These are phyloP conservation scores for Trametes punicea DNA, from an alignment of 768 basidiomycete species.

Conservation along the genomic window DNA sequence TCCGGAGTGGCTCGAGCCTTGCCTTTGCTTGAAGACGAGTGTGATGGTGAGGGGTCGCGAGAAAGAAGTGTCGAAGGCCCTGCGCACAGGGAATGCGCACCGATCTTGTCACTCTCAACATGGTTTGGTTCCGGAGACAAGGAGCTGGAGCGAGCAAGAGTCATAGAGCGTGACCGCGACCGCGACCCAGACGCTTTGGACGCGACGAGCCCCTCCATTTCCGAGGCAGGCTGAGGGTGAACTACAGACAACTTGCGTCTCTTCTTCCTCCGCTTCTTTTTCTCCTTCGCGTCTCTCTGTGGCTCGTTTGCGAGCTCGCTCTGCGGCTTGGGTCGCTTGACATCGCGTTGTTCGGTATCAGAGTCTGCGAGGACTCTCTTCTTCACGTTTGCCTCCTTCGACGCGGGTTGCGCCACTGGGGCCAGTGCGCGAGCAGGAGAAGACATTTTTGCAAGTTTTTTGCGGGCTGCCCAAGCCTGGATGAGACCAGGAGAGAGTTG, in stretches of 20 bases:
- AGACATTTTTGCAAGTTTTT: background rate
- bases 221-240: background rate
- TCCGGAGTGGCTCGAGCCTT: constrained; percentile 13
- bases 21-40: constrained; percentile 9
- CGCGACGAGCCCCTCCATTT: background rate
- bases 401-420: background rate
- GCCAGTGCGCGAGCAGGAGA: background rate
- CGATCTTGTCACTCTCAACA: background rate
- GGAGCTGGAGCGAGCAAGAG: background rate
- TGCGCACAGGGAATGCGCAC: background rate
- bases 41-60: background rate
- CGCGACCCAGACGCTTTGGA: constrained; percentile 2
- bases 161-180: constrained; percentile 3
- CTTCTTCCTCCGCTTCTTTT: constrained; percentile 28
- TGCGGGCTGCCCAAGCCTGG: background rate
- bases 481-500: too few species aligned
- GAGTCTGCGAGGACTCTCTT: constrained; percentile 21
- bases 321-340: constrained; percentile 6
- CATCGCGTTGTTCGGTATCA: constrained; percentile 11
- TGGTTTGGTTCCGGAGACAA: background rate
- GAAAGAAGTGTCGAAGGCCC: background rate
- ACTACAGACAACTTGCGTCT: constrained; percentile 28
- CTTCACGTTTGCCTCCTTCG: background rate
- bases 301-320: background rate
- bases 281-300: constrained; percentile 16